Base-by-base conservation (phyloP, 192 early-diverging fungal species). In the Backusella psychrophila region DNA sequence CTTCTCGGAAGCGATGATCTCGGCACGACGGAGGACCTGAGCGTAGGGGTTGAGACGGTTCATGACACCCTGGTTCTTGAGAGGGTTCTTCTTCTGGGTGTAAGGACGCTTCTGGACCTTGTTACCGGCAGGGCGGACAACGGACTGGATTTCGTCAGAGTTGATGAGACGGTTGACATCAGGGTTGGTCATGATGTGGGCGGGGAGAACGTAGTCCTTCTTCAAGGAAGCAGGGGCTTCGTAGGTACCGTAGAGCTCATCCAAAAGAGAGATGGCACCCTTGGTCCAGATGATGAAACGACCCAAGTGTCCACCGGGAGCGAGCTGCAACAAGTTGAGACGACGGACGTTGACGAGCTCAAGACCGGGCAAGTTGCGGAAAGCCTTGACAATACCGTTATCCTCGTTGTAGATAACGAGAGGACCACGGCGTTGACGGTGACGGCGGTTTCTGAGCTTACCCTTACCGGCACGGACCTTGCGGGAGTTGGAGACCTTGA, bases 281-380 rank as follows among this genome's bases (percentile, higher is more conserved):
- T 95, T 89, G 78, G 98, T 96, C 98, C 98, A 99, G 95, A 99
- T 98, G 87, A 98, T 88, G 89, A 99, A 99, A 85, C 97, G 96
- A 80, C 98, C 98, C 83, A 99, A 90, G 90, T 99, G 98, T 82
- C 96, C 96, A 87, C 98, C 98, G 71, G 98, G 98, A 78, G 98
- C 98, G 75, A 99, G 91, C 89, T 97, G 96, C 85, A 99, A 92
- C 85, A 99, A 91, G 94, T 98, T 99, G 76, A 99, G 90, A 84
- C 89, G 86, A 77, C 89, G 88, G 72, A 99, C 97, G 82, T 92
- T 91, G 81, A 93, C 95, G 66, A 96, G 86, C 88, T 99, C 98
- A 75, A 99, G 93, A 87, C 98, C 98, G 71, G 98, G 98, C 74
- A 99, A 92, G 94, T 98, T 98, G 86, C 98, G 94, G 94, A 99